phyloP scores from a whole-genome alignment of 139 green algal genomes.

The Trebouxia sp. region DNA sequence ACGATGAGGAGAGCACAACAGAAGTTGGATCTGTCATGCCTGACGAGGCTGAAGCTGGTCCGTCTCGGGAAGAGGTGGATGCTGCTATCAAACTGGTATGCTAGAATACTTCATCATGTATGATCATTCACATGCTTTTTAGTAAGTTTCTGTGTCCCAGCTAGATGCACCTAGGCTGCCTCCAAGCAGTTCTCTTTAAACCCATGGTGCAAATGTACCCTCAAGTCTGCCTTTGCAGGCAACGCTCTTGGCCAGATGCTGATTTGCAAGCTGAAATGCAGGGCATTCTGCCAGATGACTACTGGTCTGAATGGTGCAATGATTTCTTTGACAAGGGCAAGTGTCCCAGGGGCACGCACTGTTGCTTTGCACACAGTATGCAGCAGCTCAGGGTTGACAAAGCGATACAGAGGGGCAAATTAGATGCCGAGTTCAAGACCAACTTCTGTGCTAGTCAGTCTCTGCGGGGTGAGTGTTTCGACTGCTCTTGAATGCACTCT shows the following conservation, averaged over 20 bases:
- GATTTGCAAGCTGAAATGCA: no score
- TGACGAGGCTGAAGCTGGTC: background rate
- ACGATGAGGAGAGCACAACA: background rate
- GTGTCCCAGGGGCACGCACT: background rate
- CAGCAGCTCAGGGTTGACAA: background rate
- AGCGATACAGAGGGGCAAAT: background rate
- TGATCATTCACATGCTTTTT: no score
- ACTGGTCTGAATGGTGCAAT: background rate
- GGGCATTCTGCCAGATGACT: background rate
- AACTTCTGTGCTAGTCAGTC: background rate
- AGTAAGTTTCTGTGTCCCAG: no score
- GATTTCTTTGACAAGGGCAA: constrained; percentile 3
- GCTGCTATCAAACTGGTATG: background rate
- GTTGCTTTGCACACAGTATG: background rate
- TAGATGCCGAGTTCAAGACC: background rate
- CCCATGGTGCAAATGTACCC: no score
- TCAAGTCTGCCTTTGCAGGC: no score
- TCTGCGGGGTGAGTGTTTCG: background rate
- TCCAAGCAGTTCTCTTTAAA: no score
- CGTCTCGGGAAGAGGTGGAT: background rate
- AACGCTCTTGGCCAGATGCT: no score
- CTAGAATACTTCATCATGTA: background rate
- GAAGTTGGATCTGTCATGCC: no score
- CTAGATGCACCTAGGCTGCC: no score
- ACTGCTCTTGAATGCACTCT: no score